Percentiles rank a stretch among this genome's conserved stretches.
These are phyloP conservation scores for Dysphania ambrosioides DNA, from an alignment of 148 eudicot genomes.

Conservation along the genomic window DNA sequence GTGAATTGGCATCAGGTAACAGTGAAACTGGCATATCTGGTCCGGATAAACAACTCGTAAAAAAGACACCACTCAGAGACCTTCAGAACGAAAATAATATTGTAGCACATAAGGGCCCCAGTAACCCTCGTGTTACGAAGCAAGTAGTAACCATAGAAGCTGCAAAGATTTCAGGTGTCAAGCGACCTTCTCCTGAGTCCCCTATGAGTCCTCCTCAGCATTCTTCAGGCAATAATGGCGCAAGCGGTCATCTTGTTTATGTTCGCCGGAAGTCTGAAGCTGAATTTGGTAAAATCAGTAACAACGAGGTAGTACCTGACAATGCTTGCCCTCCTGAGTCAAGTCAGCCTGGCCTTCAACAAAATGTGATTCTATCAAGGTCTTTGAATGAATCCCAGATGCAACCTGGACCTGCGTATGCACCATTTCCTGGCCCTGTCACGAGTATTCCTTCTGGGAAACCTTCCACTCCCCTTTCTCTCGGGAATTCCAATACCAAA, in stretches of 20 bases:
- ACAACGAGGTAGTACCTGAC: conserved; percentile 30
- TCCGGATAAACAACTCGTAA: conserved; percentile 49
- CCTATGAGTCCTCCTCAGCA: conserved; percentile 36
- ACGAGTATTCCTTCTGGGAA: conserved; percentile 43
- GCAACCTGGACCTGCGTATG: conserved; percentile 35
- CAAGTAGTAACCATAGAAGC: conserved; percentile 37
- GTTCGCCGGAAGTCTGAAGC: conserved; percentile 72
- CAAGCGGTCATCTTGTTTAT: conserved; percentile 73
- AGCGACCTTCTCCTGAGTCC: conserved; percentile 45
- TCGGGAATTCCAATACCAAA: conserved; percentile 33
- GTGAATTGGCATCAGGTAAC: conserved; percentile 34
- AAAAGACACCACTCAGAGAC: conserved; percentile 56
- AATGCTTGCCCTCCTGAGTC: conserved; percentile 32
- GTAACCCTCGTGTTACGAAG: conserved; percentile 31
- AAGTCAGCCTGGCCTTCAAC: conserved; percentile 33
- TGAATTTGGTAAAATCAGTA: conserved; percentile 49
- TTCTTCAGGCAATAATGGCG: conserved; percentile 40
- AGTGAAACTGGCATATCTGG: conserved; percentile 36
- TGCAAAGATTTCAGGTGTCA: conserved; percentile 43
- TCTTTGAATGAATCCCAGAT: conserved; percentile 32
- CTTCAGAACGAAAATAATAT: conserved; percentile 51
- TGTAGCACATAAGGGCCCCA: conserved; percentile 38
- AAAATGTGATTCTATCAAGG: conserved; percentile 31
- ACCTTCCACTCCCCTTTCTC: conserved; percentile 40
- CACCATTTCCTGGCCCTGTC: conserved; percentile 38